Evolutionary conservation across 495 filamentous ascomycete genomes (phyloP), one percentile per base, ranked within the genome.

Genomic region (Lophium mytilinum): DNA sequence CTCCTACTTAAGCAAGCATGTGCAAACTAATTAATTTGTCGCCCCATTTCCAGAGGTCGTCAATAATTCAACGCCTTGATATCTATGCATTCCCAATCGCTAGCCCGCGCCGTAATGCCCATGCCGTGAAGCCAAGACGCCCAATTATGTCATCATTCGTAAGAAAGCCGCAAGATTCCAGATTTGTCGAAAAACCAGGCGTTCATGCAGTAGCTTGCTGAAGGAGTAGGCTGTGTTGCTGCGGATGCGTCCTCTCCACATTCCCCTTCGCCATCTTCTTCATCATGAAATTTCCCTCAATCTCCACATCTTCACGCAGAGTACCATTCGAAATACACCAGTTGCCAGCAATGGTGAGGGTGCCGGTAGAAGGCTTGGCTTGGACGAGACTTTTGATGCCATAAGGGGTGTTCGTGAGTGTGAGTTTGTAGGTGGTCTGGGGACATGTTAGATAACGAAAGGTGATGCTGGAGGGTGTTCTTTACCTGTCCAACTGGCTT

Each of bases 231-330:
- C 35, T 18, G 21, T 68, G 65, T 57, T 65, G 63, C 52, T 52
- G 52, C 12, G 62, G 62, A 39, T 68, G 65, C 19, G 58, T 65
- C 53, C 58, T 68, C 55, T 68, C 65, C 2, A 68, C 65, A 46
- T 68, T 68, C 0, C 65, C 65, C 59, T 65, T 68, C 12, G 63
- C 65, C 62, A 65, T 61, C 57, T 62, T 63, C 60, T 63, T 65
- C 56, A 63, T 65, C 56, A 68, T 54, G 37, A 63, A 65, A 37
- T 65, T 68, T 9, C 62, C 65, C 37, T 68, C 62, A 18, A 68
- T 65, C 15, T 65, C 63, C 3, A 68, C 62, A 37, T 68, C 65
- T 47, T 68, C 65, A 12, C 51, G 43, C 11, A 65, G 57, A 45
- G 46, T 58, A 10, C 55, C 58, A 33, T 58, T 45, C 17, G 10